phyloP scores from a whole-genome alignment of 495 filamentous ascomycete species.

The Talaromyces stipitatus region DNA sequence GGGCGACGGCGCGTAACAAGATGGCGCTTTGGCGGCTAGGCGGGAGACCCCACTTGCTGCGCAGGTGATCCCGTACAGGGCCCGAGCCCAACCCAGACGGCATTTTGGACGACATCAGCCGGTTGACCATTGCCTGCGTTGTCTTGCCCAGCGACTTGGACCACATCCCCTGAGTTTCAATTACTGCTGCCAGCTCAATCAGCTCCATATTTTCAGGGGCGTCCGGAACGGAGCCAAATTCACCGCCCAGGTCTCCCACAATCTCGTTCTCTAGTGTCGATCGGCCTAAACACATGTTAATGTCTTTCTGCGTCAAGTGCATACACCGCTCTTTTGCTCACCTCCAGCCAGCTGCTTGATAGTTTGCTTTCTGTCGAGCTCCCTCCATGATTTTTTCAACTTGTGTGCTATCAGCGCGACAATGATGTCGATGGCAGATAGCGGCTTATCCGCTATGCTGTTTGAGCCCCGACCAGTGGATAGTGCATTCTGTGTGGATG shows the following conservation, averaged over 20 bases:
- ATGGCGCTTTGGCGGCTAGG: neutral
- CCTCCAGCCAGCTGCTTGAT: constrained; percentile 4
- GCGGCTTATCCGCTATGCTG: constrained; percentile 26
- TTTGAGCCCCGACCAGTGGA: constrained; percentile 76
- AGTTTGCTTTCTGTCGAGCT: neutral
- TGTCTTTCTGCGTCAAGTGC: no score
- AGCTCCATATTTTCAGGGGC: constrained; percentile 6
- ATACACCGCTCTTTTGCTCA: neutral
- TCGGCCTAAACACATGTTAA: neutral
- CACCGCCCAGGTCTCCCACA: constrained; percentile 10
- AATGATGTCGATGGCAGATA: neutral
- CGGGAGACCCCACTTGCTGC: neutral
- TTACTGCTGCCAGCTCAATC: neutral
- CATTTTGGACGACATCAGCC: constrained; percentile 9
- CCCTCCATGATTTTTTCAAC: neutral
- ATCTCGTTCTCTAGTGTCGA: constrained; percentile 17
- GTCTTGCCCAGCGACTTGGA: constrained; percentile 4
- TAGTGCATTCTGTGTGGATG: neutral
- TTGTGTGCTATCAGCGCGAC: neutral
- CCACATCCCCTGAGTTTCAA: neutral
- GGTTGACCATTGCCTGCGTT: neutral
- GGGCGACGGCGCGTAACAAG: neutral
- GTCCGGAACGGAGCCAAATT: constrained; percentile 12
- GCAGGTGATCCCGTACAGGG: neutral
- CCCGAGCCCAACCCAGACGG: constrained; percentile 8